Conservation (phyloP, 768 basidiomycete genomes). For the Termitomyces sp. region DNA sequence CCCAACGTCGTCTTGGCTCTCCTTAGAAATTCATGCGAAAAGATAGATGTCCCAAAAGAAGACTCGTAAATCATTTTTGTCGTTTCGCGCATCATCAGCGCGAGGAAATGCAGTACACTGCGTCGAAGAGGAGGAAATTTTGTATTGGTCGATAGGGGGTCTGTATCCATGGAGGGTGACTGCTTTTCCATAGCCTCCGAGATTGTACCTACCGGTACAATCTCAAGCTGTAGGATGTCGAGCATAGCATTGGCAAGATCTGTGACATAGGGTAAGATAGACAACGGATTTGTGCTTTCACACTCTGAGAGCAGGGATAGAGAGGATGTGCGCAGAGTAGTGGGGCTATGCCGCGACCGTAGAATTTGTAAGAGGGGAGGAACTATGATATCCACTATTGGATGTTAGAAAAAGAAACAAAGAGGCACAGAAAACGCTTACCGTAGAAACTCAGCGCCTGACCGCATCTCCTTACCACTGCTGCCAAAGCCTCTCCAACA, state of each 20-base stretch:
- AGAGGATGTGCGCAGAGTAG: conserved; percentile 59
- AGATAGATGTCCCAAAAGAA: conserved; percentile 17
- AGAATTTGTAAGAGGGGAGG: conserved; percentile 66
- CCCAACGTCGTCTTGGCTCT: conserved; percentile 55
- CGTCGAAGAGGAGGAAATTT: conserved; percentile 80
- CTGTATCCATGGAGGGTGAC: conserved; percentile 38
- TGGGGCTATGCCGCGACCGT: conserved; percentile 56
- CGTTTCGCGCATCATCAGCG: conserved; percentile 57
- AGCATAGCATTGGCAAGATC: conserved; percentile 65
- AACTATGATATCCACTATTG: conserved; percentile 60
- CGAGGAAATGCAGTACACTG: conserved; percentile 80
- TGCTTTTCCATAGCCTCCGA: conserved; percentile 16
- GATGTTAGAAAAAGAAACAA: neutral
- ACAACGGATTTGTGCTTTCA: conserved; percentile 54
- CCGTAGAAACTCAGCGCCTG: conserved; percentile 64
- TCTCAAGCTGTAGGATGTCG: conserved; percentile 71
- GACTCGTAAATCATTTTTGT: conserved; percentile 46
- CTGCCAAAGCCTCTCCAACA: conserved; percentile 80
- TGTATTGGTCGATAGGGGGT: conserved; percentile 52
- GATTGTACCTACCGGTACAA: conserved; percentile 24
- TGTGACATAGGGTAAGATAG: conserved; percentile 54
- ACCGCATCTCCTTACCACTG: conserved; percentile 71
- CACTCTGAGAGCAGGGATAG: conserved; percentile 68
- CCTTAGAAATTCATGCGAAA: conserved; percentile 33
- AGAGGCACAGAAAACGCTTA: conserved; percentile 23